Percentiles rank a stretch among this genome's conserved stretches.
phyloP scores from a whole-genome alignment of 768 basidiomycete genomes.

The Termitomyces sp. region DNA sequence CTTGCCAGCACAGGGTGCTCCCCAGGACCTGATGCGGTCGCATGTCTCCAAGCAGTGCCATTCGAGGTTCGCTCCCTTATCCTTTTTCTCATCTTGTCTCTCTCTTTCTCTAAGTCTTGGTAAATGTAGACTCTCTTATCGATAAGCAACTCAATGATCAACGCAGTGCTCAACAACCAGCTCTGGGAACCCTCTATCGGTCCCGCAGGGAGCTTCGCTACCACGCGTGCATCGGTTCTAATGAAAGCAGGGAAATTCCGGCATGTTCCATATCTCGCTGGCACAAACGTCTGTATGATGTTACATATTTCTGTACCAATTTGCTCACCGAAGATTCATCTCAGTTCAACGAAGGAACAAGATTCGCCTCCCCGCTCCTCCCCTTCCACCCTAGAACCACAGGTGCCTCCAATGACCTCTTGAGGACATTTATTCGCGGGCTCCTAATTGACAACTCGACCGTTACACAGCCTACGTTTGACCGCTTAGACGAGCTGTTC shows the following conservation, averaged over 20 bases:
- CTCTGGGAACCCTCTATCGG: constrained; percentile 58
- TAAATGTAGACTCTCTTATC: constrained; percentile 44
- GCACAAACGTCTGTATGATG: constrained; percentile 43
- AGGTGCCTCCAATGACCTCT: constrained; percentile 36
- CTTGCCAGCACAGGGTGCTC: constrained; percentile 43
- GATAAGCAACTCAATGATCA: constrained; percentile 44
- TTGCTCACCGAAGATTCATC: background rate
- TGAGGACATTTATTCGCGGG: constrained; percentile 43
- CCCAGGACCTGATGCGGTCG: constrained; percentile 32
- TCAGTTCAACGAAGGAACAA: constrained; percentile 53
- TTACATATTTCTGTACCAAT: background rate
- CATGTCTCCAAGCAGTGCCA: constrained; percentile 43
- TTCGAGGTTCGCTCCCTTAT: constrained; percentile 29
- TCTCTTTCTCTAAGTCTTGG: no score
- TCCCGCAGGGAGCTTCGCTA: constrained; percentile 44
- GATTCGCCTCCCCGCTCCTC: constrained; percentile 35
- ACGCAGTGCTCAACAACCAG: constrained; percentile 43
- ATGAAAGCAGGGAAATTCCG: constrained; percentile 47
- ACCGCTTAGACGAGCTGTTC: constrained; percentile 36
- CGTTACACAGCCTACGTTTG: constrained; percentile 36
- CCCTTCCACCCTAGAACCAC: constrained; percentile 34
- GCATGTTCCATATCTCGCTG: constrained; percentile 52
- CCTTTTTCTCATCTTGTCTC: background rate
- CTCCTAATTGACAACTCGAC: constrained; percentile 53
- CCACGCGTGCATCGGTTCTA: constrained; percentile 40